Evolutionary conservation across 331 rosid genomes (phyloP).

Genomic region (Malus hybrid): DNA sequence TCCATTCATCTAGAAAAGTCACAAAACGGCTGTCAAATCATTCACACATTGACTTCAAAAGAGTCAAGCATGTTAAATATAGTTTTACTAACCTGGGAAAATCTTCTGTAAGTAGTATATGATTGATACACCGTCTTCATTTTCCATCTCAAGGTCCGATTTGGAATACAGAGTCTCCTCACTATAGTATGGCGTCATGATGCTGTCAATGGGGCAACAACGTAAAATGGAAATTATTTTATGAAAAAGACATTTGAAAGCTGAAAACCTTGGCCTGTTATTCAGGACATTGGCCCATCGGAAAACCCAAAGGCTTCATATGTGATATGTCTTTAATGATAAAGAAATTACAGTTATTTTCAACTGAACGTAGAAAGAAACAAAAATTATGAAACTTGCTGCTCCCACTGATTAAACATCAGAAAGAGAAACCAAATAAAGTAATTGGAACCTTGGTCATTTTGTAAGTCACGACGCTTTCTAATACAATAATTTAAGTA

Average conservation of each 20-base stretch:
- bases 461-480: not conserved
- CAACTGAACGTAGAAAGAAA: not conserved
- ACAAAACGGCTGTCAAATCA: slow-evolving; percentile 4
- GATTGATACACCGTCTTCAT: slow-evolving; percentile 93
- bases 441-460: not conserved
- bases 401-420: not conserved
- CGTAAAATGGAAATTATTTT: not conserved
- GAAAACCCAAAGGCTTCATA: not conserved
- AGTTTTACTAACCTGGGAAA: slow-evolving; percentile 65
- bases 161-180: slow-evolving; percentile 91
- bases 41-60: slow-evolving; percentile 1
- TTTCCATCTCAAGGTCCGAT: slow-evolving; percentile 80
- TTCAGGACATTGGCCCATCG: not conserved
- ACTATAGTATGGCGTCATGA: slow-evolving; percentile 93
- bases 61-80: not conserved
- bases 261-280: not conserved
- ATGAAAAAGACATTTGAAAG: not conserved
- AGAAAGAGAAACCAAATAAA: not conserved
- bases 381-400: not conserved
- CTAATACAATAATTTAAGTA: not conserved
- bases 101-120: slow-evolving; percentile 91
- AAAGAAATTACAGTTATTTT: not conserved
- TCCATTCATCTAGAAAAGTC: slow-evolving; percentile 78
- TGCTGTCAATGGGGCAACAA: slow-evolving; percentile 42
- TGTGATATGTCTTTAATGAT: not conserved